Evolutionary conservation across 2,329 filamentous ascomycete genomes (phyloP), one percentile per base, ranked within the genome.

Genomic region (Trichoderma sp.): DNA sequence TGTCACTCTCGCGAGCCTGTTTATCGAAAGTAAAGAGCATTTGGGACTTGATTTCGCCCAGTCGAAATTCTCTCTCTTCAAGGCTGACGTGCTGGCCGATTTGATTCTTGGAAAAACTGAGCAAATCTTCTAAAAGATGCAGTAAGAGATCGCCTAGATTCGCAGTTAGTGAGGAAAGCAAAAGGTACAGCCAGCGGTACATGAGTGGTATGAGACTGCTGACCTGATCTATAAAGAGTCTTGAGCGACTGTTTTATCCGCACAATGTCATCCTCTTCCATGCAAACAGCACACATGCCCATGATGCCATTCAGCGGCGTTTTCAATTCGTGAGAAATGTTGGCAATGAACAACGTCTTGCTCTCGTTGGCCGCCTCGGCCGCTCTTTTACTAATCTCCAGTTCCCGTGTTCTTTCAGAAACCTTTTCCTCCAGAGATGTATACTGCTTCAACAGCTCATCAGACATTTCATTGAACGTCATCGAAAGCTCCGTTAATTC

Each of bases 331-430:
- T 90, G 88, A 0, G 89, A 91, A 62, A 98, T 97, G 75, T 98
- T 98, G 21, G 96, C 96, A 72, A 99, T 96, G 81, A 98, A 98
- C 10, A 98, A 84, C 0, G 96, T 98, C 82, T 99, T 99, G 84
- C 93, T 96, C 80, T 97, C 92, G 75, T 97, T 97, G 4, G 94
- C 94, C n/a, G 92, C 92, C 79, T 97, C 94, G 1, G 94, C 94
- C 1, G 93, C 93, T 81, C 93, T 93, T 78, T 97, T 97, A 82
- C 91, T 96, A 71, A 93, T 88, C 76, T 97, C 93, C 0, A 97
- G 84, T 79, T 97, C 92, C 43, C 88, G 88, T 0, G 94, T 97
- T 68, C 94, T 86, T 77, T 94, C 89, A 7, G 88, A 88, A 0
- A 97, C 94, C 74, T 95, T 91, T 68, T 95, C 90, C 77, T 97